These are phyloP conservation scores for Candida palmyrensis DNA, from an alignment of 805 yeast species.

Conservation along the genomic window DNA sequence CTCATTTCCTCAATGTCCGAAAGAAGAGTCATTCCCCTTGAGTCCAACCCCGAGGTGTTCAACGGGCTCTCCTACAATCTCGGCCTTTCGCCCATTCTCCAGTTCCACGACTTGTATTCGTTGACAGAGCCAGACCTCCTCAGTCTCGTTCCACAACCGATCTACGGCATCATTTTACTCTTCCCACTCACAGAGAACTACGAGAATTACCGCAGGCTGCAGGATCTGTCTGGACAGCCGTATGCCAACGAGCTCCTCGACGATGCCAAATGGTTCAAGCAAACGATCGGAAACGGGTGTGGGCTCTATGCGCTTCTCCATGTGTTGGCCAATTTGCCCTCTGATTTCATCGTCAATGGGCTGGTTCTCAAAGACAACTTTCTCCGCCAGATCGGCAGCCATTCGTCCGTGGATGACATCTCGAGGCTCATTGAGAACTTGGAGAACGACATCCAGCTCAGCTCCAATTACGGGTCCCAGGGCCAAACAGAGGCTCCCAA, in stretches of 20 bases:
- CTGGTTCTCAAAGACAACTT: conserved; percentile 23
- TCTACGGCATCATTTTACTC: conserved; percentile 66
- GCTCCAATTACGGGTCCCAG: conserved; percentile 39
- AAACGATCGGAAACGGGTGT: conserved; percentile 83
- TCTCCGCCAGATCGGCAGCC: conserved; percentile 10
- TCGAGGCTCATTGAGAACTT: conserved; percentile 42
- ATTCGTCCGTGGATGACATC: conserved; percentile 26
- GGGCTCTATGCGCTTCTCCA: conserved; percentile 89
- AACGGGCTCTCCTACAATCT: conserved; percentile 59
- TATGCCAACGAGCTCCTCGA: conserved; percentile 23
- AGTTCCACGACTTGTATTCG: conserved; percentile 79
- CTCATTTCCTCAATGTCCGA: conserved; percentile 3
- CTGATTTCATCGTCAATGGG: conserved; percentile 38
- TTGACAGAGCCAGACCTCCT: conserved; percentile 79
- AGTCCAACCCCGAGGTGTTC: conserved; percentile 85
- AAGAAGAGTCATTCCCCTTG: conserved; percentile 69
- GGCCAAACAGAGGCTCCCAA: conserved; percentile 69
- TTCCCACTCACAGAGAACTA: conserved; percentile 72
- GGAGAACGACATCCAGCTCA: conserved; percentile 37
- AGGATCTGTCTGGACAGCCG: background rate
- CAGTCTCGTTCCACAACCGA: conserved; percentile 78
- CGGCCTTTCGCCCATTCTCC: conserved; percentile 57
- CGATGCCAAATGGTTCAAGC: conserved; percentile 71
- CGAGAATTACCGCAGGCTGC: conserved; percentile 43
- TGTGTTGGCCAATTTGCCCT: conserved; percentile 40